Evolutionary conservation across 2,329 filamentous ascomycete species (phyloP).

Genomic region (Pestalotiopsis sp.): DNA sequence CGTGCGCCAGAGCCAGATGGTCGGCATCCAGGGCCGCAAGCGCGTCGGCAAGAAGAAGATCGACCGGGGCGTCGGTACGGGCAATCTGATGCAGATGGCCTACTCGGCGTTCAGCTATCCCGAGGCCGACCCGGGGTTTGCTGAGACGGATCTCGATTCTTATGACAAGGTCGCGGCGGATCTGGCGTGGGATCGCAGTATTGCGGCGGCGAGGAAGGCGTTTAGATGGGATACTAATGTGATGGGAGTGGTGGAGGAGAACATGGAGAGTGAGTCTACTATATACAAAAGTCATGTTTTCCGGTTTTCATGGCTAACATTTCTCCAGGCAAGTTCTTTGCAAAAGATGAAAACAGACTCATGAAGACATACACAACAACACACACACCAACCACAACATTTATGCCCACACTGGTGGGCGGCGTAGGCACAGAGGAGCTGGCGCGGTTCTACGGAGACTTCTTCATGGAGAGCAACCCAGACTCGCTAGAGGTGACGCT

Average conservation of each 20-base stretch:
- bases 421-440: conserved; percentile 63
- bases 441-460: conserved; percentile 64
- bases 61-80: conserved; percentile 38
- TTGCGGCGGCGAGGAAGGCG: conserved; percentile 61
- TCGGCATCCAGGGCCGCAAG: conserved; percentile 47
- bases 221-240: conserved; percentile 67
- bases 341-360: conserved; percentile 58
- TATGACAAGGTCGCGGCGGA: conserved; percentile 66
- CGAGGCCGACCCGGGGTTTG: conserved; percentile 64
- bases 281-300: accelerated
- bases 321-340: conserved; percentile 52
- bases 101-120: conserved; percentile 44
- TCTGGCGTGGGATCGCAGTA: conserved; percentile 70
- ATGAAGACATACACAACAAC: conserved; percentile 64
- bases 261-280: conserved; percentile 52
- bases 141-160: conserved; percentile 69
- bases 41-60: conserved; percentile 36
- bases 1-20: conserved; percentile 44
- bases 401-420: conserved; percentile 67
- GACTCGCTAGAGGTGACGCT: conserved; percentile 61
- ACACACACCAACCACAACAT: conserved; percentile 68
- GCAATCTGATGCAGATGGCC: conserved; percentile 35
- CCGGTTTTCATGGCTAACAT: not conserved
- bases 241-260: conserved; percentile 67
- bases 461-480: conserved; percentile 67